Conservation (phyloP, 768 basidiomycete species). For the Kwoniella heveanensis region DNA sequence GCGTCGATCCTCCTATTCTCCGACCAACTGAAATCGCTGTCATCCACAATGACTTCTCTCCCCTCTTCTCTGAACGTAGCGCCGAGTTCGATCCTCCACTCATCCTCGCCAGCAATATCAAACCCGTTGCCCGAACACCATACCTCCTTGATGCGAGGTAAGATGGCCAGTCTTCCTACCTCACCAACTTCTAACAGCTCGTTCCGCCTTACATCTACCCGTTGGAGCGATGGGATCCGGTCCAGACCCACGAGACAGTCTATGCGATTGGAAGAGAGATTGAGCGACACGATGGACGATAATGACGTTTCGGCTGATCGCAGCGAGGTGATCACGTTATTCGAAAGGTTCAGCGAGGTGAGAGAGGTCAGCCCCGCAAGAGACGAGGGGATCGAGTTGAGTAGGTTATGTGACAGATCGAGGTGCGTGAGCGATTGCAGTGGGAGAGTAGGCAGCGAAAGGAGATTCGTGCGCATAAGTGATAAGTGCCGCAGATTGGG, state of each 20-base stretch:
- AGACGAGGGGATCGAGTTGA: conserved; percentile 81
- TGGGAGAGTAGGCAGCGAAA: conserved; percentile 43
- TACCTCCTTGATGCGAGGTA: conserved; percentile 77
- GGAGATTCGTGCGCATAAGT: conserved; percentile 36
- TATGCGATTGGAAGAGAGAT: conserved; percentile 81
- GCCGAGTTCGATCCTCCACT: conserved; percentile 77
- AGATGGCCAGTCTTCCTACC: conserved; percentile 73
- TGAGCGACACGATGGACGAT: conserved; percentile 74
- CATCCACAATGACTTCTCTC: conserved; percentile 73
- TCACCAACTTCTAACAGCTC: conserved; percentile 79
- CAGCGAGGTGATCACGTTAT: conserved; percentile 98
- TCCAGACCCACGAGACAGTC: conserved; percentile 95
- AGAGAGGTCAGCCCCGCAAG: conserved; percentile 76
- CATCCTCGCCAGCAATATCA: conserved; percentile 62
- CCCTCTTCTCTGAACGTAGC: conserved; percentile 81
- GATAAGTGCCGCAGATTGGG: conserved; percentile 48
- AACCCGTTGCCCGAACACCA: conserved; percentile 82
- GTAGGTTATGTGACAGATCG: conserved; percentile 86
- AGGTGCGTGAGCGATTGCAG: conserved; percentile 67
- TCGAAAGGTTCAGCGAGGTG: conserved; percentile 85
- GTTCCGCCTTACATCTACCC: conserved; percentile 80
- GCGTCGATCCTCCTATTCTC: conserved; percentile 46
- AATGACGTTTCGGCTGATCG: conserved; percentile 81
- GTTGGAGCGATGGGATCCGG: conserved; percentile 77
- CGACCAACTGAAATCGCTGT: conserved; percentile 55